Evolutionary conservation across 805 yeast species (phyloP), one percentile per base, ranked within the genome.

Genomic region (Ogataea pilisensis): DNA sequence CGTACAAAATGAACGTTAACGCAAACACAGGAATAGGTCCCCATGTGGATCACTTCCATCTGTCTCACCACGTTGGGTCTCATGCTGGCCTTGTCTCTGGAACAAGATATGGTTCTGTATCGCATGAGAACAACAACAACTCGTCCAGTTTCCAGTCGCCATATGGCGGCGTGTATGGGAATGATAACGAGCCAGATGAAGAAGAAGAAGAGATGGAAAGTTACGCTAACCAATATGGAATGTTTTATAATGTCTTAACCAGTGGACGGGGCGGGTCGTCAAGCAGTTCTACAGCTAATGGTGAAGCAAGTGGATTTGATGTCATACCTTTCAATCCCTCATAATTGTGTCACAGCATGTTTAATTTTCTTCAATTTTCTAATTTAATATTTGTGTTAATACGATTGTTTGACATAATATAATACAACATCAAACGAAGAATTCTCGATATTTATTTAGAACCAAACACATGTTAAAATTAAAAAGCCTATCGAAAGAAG

Each of bases 281-380:
- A 24, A 35, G 39, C 24, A 24, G 27, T 3, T 14, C 29, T 18
- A 31, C 16, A n/a, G 19, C 22, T 24, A 9, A n/a, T 11, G 21
- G 19, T n/a, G n/a, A 8, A 14, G 14, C n/a, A 17, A 24, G 19
- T 18, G 53, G 60, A 4, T 59, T 58, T 41, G 51, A 45, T 14
- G 38, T 53, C 17, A 47, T 61, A 53, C 66, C 66, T 7, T 61
- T 56, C 31, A 61, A 60, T 32, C 66, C 66, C 3, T 61, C 63
- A 8, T 54, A 35, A 48, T 5, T 28, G 21, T 8, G n/a, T n/a
- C 13, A 13, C 13, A 5, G 12, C 5, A n/a, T 32, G 13, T 32
- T 13, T n/a, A 14, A n/a, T n/a, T n/a, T n/a, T n/a, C n/a, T n/a
- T n/a, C n/a, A n/a, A n/a, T n/a, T n/a, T n/a, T n/a, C n/a, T n/a